Base-by-base conservation (phyloP, 352 stramenopile genomes). In the Phytophthora melonis region DNA sequence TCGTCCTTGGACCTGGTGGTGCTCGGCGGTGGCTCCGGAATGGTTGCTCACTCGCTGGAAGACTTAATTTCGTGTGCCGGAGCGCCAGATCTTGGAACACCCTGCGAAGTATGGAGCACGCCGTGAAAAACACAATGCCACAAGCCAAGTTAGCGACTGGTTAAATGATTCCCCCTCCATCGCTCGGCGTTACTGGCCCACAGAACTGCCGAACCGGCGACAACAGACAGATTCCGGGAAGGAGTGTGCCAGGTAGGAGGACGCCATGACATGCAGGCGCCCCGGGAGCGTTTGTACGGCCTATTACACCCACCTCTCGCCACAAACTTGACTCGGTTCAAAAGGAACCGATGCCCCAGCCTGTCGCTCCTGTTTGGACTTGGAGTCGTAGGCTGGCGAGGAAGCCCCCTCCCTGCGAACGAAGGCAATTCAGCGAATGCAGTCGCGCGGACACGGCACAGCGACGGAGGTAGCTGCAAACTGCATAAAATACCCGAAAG, bases 1-100 rank as follows among this genome's bases (percentile, higher is more conserved):
- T 81, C 64, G 58, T 72, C 60, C 68, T 82, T 84, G 36, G 78
- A 79, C 78, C 82, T 84, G 32, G 39, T 70, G 25, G 45, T 43
- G n/a, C 58, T 21, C 50, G 19, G 32, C 6, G 43, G 19, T 43
- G 50, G 18, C 49, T 77, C 72, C 53, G 63, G 62, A 79, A 79
- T 79, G 67, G 67, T 75, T 64, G 58, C 56, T 67, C 55, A 47
- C 49, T 74, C 13, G 55, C 49, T 74, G 1, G 39, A 36, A 32
- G 9, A 27, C 60, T 55, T 19, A 50, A 60, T 69, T n/a, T 34
- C 21, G n/a, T 30, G 49, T 34, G 19, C 43, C 43, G n/a, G 43
- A 5, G 50, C 2, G 34, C 30, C 43, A 36, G 30, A 36, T 49
- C 32, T 58, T 56, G 23, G 23, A 36, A 34, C 43, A 3, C 19